Conservation (phyloP, 768 basidiomycete genomes). For the Amanita exitialis region DNA sequence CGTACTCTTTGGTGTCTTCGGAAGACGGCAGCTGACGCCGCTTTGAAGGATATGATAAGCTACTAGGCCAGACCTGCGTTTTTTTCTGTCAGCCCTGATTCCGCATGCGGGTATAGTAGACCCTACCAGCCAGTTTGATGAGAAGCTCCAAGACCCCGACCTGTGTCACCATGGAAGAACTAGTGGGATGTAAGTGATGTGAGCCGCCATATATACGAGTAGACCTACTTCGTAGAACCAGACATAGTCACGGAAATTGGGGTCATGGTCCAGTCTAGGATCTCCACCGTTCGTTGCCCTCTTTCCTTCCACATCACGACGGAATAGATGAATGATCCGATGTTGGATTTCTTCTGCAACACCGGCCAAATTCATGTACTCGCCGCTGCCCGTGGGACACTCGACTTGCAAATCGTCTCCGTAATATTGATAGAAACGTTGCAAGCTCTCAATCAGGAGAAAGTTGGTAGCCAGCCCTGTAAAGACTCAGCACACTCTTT, state of each 20-base stretch:
- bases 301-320: constrained; percentile 78
- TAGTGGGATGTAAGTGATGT: constrained; percentile 18
- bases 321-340: constrained; percentile 97
- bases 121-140: constrained; percentile 95
- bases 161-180: constrained; percentile 95
- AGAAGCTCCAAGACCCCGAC: constrained; percentile 89
- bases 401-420: constrained; percentile 86
- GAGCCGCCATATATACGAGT: background rate
- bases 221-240: constrained; percentile 82
- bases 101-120: background rate
- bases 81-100: background rate
- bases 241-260: constrained; percentile 94
- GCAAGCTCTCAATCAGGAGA: constrained; percentile 89
- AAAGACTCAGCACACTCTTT: background rate
- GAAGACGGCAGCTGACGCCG: constrained; percentile 80
- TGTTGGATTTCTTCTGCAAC: constrained; percentile 99
- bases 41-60: constrained; percentile 89
- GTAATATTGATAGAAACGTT: constrained; percentile 97
- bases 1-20: constrained; percentile 90
- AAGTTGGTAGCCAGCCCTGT: constrained; percentile 94
- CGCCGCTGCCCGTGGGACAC: constrained; percentile 95
- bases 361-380: constrained; percentile 89
- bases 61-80: constrained; percentile 71
- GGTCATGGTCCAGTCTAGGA: constrained; percentile 79
- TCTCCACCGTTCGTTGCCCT: constrained; percentile 91